Conservation (phyloP, 1,284 basidiomycete species). For the Tylopilus orsonianus region DNA sequence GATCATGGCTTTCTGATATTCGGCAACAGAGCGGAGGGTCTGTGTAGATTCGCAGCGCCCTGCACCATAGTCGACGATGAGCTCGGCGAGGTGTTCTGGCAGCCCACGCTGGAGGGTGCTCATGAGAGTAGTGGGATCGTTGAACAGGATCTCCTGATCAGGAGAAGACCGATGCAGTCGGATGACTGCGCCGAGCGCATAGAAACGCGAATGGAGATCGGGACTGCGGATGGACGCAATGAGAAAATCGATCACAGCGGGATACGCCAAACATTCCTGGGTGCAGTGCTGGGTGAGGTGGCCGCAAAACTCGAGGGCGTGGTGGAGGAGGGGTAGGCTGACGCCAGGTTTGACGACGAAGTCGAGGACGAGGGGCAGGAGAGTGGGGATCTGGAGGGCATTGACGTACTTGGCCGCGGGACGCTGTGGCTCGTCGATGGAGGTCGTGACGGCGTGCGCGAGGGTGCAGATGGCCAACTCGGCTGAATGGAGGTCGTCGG, state of each 20-base stretch:
- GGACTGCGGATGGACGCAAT: conserved; percentile 53
- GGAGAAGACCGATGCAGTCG: conserved; percentile 43
- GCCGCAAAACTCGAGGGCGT: conserved; percentile 49
- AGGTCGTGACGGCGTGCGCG: conserved; percentile 50
- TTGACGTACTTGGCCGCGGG: conserved; percentile 38
- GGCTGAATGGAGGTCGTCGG: conserved; percentile 48
- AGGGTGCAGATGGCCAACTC: conserved; percentile 55
- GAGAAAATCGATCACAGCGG: conserved; percentile 47
- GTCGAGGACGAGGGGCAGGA: conserved; percentile 44
- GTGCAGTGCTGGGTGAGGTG: conserved; percentile 44
- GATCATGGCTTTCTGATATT: conserved; percentile 56
- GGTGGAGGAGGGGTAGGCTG: conserved; percentile 46
- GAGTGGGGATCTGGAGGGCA: conserved; percentile 43
- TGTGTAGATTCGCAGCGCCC: conserved; percentile 45
- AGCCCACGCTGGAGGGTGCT: conserved; percentile 39
- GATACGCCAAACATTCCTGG: conserved; percentile 42
- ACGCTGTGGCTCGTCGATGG: conserved; percentile 41
- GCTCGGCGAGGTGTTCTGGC: conserved; percentile 46
- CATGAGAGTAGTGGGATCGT: conserved; percentile 48
- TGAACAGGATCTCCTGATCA: conserved; percentile 42
- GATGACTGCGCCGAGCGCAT: conserved; percentile 51
- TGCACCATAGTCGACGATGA: conserved; percentile 50
- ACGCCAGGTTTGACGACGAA: conserved; percentile 46
- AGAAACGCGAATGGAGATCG: conserved; percentile 50
- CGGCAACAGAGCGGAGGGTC: conserved; percentile 38